Percentiles rank a stretch among this genome's conserved stretches.
Evolutionary conservation across 805 yeast genomes (phyloP).

Genomic region (Metschnikowia henanensis): DNA sequence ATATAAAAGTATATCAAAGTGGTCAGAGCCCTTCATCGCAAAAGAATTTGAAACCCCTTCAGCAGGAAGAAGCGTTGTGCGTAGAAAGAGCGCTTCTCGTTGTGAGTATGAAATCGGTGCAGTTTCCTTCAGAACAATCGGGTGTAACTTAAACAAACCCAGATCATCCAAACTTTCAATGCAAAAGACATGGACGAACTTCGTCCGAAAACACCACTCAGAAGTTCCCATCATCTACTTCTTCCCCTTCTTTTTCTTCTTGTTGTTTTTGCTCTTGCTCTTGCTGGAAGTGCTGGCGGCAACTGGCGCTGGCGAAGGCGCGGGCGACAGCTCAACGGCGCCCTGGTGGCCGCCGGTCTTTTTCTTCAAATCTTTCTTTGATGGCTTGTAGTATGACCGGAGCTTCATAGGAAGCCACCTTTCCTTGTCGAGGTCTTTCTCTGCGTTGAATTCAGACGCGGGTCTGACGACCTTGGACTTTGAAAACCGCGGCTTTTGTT

Average conservation of each 20-base stretch:
- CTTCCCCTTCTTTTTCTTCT: conserved; percentile 21
- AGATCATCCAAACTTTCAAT: too few relatives aligned
- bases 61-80: too few relatives aligned
- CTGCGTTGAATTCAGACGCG: conserved; percentile 12
- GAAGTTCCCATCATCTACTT: conserved; percentile 13
- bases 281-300: conserved; percentile 11
- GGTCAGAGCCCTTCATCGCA: too few relatives aligned
- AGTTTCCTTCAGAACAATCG: too few relatives aligned
- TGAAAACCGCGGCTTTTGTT: conserved; percentile 20
- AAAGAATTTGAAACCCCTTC: too few relatives aligned
- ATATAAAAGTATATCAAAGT: too few relatives aligned
- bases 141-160: too few relatives aligned
- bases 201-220: too few relatives aligned
- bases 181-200: too few relatives aligned
- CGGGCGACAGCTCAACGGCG: conserved; percentile 20
- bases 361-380: conserved; percentile 29
- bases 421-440: conserved; percentile 49
- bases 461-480: conserved; percentile 16
- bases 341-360: conserved; percentile 21
- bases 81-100: too few relatives aligned
- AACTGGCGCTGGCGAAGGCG: conserved; percentile 25
- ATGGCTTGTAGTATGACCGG: conserved; percentile 79
- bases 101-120: too few relatives aligned
- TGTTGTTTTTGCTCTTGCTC: conserved; percentile 22
- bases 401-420: conserved; percentile 93